Evolutionary conservation across 495 filamentous ascomycete species (phyloP).

Genomic region (Aspergillus bridgeri): DNA sequence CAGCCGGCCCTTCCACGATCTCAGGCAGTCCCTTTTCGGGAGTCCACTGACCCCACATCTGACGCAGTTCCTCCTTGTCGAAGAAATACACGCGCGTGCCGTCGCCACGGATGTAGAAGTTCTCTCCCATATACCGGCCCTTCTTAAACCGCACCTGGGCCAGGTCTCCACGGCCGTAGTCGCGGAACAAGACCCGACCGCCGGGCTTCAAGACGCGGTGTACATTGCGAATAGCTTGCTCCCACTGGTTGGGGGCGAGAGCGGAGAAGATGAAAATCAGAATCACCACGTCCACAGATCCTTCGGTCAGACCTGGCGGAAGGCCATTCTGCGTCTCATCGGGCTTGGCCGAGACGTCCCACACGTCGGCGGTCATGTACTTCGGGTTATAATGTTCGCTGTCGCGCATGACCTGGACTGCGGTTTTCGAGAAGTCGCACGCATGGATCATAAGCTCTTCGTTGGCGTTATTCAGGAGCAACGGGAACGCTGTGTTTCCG

Average conservation of each 20-base stretch:
- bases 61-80: slow-evolving; percentile 72
- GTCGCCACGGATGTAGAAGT: slow-evolving; percentile 94
- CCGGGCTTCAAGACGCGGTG: slow-evolving; percentile 79
- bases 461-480: slow-evolving; percentile 78
- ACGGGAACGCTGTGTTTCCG: slow-evolving; percentile 92
- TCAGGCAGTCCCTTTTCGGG: slow-evolving; percentile 31
- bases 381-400: slow-evolving; percentile 63
- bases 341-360: slow-evolving; percentile 72
- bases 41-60: slow-evolving; percentile 69
- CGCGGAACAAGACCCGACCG: slow-evolving; percentile 85
- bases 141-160: slow-evolving; percentile 97
- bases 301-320: slow-evolving; percentile 71
- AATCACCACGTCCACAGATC: slow-evolving; percentile 80
- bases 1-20: slow-evolving; percentile 19
- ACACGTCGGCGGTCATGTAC: slow-evolving; percentile 80
- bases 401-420: slow-evolving; percentile 80
- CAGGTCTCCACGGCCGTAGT: slow-evolving; percentile 93
- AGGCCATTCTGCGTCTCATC: slow-evolving; percentile 40
- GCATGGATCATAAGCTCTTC: slow-evolving; percentile 75
- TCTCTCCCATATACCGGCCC: slow-evolving; percentile 85
- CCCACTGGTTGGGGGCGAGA: slow-evolving; percentile 80
- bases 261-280: slow-evolving; percentile 98
- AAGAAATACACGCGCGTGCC: slow-evolving; percentile 98
- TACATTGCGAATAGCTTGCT: slow-evolving; percentile 75
- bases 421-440: slow-evolving; percentile 89